Conservation (phyloP, 2,329 filamentous ascomycete species). For the Elsinoe fawcettii region DNA sequence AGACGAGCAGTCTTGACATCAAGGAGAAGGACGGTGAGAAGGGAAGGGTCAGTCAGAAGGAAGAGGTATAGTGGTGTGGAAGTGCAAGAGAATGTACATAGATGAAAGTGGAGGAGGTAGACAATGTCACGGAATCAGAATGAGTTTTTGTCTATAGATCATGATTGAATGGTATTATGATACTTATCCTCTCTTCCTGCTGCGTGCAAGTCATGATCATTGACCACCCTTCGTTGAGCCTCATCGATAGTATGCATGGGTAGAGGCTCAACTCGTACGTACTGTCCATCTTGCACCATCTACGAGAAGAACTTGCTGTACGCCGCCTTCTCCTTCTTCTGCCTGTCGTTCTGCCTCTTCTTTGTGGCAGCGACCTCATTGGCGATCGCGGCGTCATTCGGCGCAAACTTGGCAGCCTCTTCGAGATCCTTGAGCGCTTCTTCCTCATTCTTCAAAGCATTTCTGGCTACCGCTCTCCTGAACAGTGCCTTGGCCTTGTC, state of each 20-base stretch:
- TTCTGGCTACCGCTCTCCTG: slow-evolving; percentile 67
- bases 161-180: background rate
- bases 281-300: background rate
- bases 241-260: no score
- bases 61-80: background rate
- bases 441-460: slow-evolving; percentile 77
- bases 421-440: slow-evolving; percentile 48
- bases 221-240: no score
- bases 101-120: background rate
- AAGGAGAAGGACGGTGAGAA: slow-evolving; percentile 5
- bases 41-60: background rate
- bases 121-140: background rate
- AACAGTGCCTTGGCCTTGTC: slow-evolving; percentile 88
- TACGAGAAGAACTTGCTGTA: slow-evolving; percentile 84
- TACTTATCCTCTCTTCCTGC: background rate
- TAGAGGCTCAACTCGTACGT: no score
- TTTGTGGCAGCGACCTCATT: slow-evolving; percentile 73
- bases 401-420: slow-evolving; percentile 40
- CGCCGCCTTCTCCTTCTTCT: slow-evolving; percentile 82
- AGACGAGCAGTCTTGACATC: slow-evolving; percentile 2
- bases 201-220: no score
- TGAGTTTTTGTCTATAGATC: background rate
- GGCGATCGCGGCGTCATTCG: slow-evolving; percentile 64
- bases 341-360: slow-evolving; percentile 62
- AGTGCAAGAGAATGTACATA: background rate